A percentile compares a stretch with the other conserved stretches of the same genome.
Evolutionary conservation across 208 protist species (phyloP).

Genomic region (Acanthamoeba royreba): DNA sequence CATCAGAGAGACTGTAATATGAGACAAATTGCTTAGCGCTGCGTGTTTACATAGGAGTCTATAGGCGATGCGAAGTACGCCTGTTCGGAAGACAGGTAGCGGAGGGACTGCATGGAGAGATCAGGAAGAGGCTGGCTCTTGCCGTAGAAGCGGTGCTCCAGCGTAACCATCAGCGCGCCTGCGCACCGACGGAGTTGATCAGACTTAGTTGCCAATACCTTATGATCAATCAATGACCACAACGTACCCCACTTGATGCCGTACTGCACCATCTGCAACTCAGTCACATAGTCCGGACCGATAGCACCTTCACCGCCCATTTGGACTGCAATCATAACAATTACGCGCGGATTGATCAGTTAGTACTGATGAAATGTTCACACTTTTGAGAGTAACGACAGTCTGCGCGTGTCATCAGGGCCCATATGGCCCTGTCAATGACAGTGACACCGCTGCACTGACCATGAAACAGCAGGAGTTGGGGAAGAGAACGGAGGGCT

Average conservation of each 20-base stretch:
- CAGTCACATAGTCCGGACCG: neutral
- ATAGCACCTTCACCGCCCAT: slow-evolving; percentile 60
- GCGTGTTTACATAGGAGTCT: too few species aligned
- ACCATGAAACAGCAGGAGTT: neutral
- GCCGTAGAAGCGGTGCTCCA: slow-evolving; percentile 76
- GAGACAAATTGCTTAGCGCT: too few species aligned
- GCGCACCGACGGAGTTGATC: too few species aligned
- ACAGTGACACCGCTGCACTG: too few species aligned
- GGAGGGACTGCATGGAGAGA: slow-evolving; percentile 55
- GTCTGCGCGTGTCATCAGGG: too few species aligned
- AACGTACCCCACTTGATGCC: slow-evolving; percentile 42
- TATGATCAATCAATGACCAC: neutral
- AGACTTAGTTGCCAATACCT: too few species aligned
- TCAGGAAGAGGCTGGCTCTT: slow-evolving; percentile 23
- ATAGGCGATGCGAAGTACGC: too few species aligned
- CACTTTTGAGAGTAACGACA: too few species aligned
- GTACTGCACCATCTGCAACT: slow-evolving; percentile 55
- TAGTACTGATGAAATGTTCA: too few species aligned
- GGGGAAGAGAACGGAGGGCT: too few species aligned
- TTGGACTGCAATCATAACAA: neutral
- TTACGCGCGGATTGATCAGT: too few species aligned
- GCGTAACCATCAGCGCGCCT: slow-evolving; percentile 60
- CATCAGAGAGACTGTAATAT: slow-evolving; percentile 37
- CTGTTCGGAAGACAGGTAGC: slow-evolving; percentile 61
- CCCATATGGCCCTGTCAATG: too few species aligned